Conservation (phyloP, 306 rosid species). For the Potentilla sterilis region DNA sequence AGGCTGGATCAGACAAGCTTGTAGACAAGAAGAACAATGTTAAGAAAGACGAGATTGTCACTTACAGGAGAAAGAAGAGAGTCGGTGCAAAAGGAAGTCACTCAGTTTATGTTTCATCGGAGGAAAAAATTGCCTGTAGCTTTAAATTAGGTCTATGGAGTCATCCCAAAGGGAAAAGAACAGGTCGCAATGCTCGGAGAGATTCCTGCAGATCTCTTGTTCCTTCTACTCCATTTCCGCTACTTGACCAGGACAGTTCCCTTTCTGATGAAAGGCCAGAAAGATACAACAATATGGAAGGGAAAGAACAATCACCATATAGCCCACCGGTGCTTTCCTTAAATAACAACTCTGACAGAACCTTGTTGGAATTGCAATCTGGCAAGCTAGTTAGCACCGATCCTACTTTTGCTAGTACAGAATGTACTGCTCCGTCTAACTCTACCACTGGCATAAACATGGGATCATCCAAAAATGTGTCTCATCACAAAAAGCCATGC, state of each 20-base stretch:
- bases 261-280: slow-evolving; percentile 15
- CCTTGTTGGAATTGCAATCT: slow-evolving; percentile 19
- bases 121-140: slow-evolving; percentile 32
- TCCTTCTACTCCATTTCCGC: slow-evolving; percentile 18
- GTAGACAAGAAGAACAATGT: slow-evolving; percentile 26
- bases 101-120: slow-evolving; percentile 26
- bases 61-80: slow-evolving; percentile 38
- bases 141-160: slow-evolving; percentile 35
- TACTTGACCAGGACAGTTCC: slow-evolving; percentile 35
- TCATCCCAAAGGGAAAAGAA: slow-evolving; percentile 68
- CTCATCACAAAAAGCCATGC: slow-evolving; percentile 31
- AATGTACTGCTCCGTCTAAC: slow-evolving; percentile 21
- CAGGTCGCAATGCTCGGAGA: slow-evolving; percentile 29
- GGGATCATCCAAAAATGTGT: slow-evolving; percentile 26
- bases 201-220: slow-evolving; percentile 24
- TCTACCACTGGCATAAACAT: slow-evolving; percentile 22
- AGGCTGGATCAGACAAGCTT: slow-evolving; percentile 23
- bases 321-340: slow-evolving; percentile 22
- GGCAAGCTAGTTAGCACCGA: slow-evolving; percentile 20
- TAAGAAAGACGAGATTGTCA: slow-evolving; percentile 25
- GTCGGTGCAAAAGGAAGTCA: slow-evolving; percentile 15
- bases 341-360: slow-evolving; percentile 17
- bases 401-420: slow-evolving; percentile 24
- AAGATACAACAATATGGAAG: slow-evolving; percentile 22
- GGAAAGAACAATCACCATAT: slow-evolving; percentile 24